phyloP scores from a whole-genome alignment of 306 rosid species.

The Sindora glabra region DNA sequence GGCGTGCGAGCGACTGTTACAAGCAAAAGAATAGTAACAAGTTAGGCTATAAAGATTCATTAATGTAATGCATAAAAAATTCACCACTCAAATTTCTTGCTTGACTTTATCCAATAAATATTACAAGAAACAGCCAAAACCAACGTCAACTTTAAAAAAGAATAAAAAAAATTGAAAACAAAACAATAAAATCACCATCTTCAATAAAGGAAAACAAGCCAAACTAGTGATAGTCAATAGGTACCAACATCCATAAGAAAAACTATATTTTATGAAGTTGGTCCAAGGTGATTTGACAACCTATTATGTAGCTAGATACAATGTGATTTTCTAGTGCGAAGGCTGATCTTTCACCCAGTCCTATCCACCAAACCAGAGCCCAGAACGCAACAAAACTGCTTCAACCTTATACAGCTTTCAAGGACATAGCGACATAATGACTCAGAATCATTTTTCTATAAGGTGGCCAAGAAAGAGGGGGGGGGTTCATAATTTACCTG shows the following conservation, averaged over 20 bases:
- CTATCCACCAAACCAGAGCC: not conserved
- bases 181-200: not conserved
- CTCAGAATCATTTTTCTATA: not conserved
- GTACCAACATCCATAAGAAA: slow-evolving; percentile 12
- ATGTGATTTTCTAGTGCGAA: slow-evolving; percentile 2
- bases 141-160: not conserved
- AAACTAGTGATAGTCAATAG: not conserved
- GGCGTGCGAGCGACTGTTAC: slow-evolving; percentile 80
- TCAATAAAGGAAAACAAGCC: slow-evolving; percentile 12
- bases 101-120: slow-evolving; percentile 13
- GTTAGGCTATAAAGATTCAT: slow-evolving; percentile 19
- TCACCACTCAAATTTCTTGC: slow-evolving; percentile 7
- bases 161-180: not conserved
- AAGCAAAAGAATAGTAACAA: slow-evolving; percentile 22
- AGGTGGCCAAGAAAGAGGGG: slow-evolving; percentile 5
- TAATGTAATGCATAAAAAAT: slow-evolving; percentile 7
- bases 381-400: not conserved
- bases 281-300: not conserved
- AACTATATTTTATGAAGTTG: not conserved
- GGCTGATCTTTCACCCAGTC: not conserved
- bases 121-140: not conserved
- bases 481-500: slow-evolving; percentile 36
- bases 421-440: not conserved
- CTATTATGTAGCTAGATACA: not conserved
- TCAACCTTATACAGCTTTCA: not conserved